phyloP scores from a whole-genome alignment of 1,139 yeast species.

The Candida anutae region DNA sequence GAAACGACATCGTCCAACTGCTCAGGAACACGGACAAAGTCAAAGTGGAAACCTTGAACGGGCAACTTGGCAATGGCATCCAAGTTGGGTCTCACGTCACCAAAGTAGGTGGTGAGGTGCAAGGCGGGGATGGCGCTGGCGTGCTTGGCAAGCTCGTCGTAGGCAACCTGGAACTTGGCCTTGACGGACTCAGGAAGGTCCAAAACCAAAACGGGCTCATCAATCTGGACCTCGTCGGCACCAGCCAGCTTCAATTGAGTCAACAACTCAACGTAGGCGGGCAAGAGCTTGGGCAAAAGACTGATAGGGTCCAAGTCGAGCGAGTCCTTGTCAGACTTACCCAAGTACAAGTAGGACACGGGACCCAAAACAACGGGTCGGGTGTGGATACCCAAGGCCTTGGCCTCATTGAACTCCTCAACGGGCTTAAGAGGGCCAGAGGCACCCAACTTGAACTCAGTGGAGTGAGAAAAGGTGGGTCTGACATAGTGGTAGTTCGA shows the following conservation, averaged over 20 bases:
- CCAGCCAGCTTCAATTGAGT: constrained; percentile 88
- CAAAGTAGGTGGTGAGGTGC: constrained; percentile 86
- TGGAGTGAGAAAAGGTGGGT: constrained; percentile 95
- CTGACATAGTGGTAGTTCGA: constrained; percentile 99
- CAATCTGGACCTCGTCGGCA: constrained; percentile 91
- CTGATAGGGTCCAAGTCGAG: constrained; percentile 90
- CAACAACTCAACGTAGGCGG: constrained; percentile 86
- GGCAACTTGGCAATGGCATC: constrained; percentile 82
- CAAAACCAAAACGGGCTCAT: constrained; percentile 93
- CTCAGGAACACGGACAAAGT: constrained; percentile 93
- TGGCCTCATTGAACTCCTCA: constrained; percentile 96
- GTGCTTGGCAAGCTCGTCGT: constrained; percentile 56
- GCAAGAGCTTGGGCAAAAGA: constrained; percentile 78
- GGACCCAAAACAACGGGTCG: constrained; percentile 98
- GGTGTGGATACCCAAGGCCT: constrained; percentile 90
- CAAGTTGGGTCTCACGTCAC: constrained; percentile 97
- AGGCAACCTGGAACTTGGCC: constrained; percentile 83
- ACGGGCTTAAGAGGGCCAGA: constrained; percentile 83
- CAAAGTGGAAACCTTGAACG: constrained; percentile 94
- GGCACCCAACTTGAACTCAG: constrained; percentile 84
- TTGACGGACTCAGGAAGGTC: constrained; percentile 83
- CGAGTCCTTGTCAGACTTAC: constrained; percentile 98
- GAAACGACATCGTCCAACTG: constrained; percentile 81
- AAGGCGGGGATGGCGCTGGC: constrained; percentile 58
- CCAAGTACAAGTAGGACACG: constrained; percentile 86